Evolutionary conservation across 1,284 basidiomycete species (phyloP).

Genomic region (Malassezia restricta): DNA sequence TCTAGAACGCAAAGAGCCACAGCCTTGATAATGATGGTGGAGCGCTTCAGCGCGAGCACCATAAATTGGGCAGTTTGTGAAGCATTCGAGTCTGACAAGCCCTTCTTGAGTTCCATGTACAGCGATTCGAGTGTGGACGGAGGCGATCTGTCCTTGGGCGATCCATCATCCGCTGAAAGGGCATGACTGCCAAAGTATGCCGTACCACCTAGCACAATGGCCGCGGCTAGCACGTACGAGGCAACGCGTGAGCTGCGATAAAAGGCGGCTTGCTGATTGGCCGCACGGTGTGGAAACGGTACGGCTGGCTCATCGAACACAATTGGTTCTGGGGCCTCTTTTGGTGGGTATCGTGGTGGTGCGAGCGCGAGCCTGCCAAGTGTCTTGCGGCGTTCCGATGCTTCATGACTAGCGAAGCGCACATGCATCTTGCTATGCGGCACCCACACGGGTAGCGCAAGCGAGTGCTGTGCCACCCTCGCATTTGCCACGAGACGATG

Average conservation of each 20-base stretch:
- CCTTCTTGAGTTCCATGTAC: slow-evolving; percentile 10
- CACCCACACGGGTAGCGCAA: no score
- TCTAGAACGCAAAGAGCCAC: slow-evolving; percentile 43
- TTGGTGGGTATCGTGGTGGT: slow-evolving; percentile 2
- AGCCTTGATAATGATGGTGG: slow-evolving; percentile 40
- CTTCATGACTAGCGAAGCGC: no score
- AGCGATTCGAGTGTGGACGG: slow-evolving; percentile 3
- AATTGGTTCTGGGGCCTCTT: slow-evolving; percentile 24
- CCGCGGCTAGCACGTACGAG: slow-evolving; percentile 5
- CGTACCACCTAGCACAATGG: slow-evolving; percentile 14
- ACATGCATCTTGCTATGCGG: no score
- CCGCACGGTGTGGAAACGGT: slow-evolving; percentile 36
- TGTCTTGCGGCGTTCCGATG: no score
- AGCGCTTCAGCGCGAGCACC: slow-evolving; percentile 31
- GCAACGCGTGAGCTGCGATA: slow-evolving; percentile 18
- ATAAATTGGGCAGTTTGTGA: slow-evolving; percentile 21
- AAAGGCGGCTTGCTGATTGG: slow-evolving; percentile 35
- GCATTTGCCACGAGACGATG: not conserved
- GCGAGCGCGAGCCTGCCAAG: not conserved
- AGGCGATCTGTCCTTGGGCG: not conserved
- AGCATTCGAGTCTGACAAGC: slow-evolving; percentile 7
- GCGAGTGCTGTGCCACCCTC: not conserved
- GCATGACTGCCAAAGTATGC: slow-evolving; percentile 19
- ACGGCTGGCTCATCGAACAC: slow-evolving; percentile 42
- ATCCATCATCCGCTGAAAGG: slow-evolving; percentile 25